Evolutionary conservation across 768 basidiomycete genomes (phyloP).

Genomic region (Trichaptum fuscoviolaceum): DNA sequence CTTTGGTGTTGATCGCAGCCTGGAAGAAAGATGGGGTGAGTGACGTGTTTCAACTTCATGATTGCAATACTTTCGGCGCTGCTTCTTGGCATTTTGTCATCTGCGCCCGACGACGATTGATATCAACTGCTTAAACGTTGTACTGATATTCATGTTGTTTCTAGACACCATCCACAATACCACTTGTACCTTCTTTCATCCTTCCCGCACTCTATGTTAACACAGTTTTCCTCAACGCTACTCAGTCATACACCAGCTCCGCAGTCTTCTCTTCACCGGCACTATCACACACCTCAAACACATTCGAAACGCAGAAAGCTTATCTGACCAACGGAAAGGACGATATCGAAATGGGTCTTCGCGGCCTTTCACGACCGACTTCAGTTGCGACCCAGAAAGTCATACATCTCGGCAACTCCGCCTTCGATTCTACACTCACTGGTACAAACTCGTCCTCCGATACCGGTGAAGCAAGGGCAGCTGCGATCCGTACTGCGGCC

Average conservation of each 20-base stretch:
- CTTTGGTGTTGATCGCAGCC: background rate
- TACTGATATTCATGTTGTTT: background rate
- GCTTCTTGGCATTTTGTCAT: background rate
- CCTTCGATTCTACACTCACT: background rate
- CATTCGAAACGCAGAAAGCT: background rate
- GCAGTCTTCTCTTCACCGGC: background rate
- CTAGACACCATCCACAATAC: background rate
- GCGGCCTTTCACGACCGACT: background rate
- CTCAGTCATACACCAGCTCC: background rate
- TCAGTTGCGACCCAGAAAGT: background rate
- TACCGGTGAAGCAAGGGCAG: background rate
- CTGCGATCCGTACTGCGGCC: background rate
- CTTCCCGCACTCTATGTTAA: background rate
- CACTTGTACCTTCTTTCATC: background rate
- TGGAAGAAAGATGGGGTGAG: background rate
- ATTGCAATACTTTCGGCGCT: background rate
- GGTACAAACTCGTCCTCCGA: background rate
- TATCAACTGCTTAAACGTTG: background rate
- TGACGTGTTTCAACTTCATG: background rate
- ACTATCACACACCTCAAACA: background rate
- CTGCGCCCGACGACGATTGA: background rate
- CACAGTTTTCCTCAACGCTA: background rate
- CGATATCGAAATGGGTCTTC: background rate
- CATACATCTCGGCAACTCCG: background rate
- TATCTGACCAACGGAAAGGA: background rate